Evolutionary conservation across 768 basidiomycete species (phyloP).

Genomic region (Hygrocybe coccinea): DNA sequence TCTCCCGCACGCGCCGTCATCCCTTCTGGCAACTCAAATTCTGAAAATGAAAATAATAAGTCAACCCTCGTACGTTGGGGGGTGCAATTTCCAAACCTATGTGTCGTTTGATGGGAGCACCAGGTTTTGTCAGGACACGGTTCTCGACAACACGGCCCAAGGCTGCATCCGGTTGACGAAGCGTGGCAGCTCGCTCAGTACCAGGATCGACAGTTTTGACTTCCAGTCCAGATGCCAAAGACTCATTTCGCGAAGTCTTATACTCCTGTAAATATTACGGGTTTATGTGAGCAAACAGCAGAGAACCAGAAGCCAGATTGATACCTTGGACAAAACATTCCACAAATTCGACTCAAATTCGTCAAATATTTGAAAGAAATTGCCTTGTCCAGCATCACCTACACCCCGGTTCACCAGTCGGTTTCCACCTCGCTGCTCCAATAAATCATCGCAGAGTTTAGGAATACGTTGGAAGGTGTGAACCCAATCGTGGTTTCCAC

Average conservation of each 20-base stretch:
- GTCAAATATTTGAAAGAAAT: constrained; percentile 44
- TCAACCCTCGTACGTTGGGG: not conserved
- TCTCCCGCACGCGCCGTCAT: constrained; percentile 41
- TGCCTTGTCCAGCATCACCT: constrained; percentile 39
- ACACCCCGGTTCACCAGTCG: constrained; percentile 35
- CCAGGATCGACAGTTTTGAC: constrained; percentile 30
- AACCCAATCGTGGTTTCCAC: constrained; percentile 48
- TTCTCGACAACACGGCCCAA: constrained; percentile 39
- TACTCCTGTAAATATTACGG: constrained; percentile 25
- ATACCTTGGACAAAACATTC: constrained; percentile 32
- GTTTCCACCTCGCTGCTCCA: constrained; percentile 33
- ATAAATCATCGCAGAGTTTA: constrained; percentile 32
- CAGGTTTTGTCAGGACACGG: constrained; percentile 35
- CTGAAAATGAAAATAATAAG: constrained; percentile 16
- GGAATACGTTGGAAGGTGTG: constrained; percentile 46
- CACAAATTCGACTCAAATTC: constrained; percentile 39
- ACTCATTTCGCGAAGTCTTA: constrained; percentile 18
- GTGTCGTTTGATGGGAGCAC: constrained; percentile 38
- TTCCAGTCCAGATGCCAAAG: constrained; percentile 18
- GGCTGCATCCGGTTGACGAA: constrained; percentile 36
- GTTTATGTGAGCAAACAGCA: not conserved
- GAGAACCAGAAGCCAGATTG: not conserved
- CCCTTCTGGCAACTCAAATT: constrained; percentile 38
- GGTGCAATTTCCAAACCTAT: constrained; percentile 26
- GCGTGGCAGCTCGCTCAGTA: constrained; percentile 29